A percentile compares a stretch with the other conserved stretches of the same genome.
These are phyloP conservation scores for Gliomastix tumulicola DNA, from an alignment of 2,329 filamentous ascomycete species.

Conservation along the genomic window DNA sequence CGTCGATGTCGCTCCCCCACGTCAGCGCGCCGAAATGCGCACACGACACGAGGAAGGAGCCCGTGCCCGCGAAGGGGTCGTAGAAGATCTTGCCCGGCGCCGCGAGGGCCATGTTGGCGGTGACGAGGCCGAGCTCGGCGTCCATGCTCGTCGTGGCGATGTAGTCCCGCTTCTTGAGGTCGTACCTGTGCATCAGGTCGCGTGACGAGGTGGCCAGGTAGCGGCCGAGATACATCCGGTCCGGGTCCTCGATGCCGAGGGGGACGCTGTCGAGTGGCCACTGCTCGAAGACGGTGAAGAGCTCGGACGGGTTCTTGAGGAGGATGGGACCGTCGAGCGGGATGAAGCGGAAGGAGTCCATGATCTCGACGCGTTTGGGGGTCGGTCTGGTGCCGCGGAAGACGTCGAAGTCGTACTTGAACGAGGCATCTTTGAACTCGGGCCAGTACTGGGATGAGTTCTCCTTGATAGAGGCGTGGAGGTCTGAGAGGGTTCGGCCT, in stretches of 20 bases:
- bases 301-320: slow-evolving; percentile 65
- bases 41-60: slow-evolving; percentile 84
- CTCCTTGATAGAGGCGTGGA: slow-evolving; percentile 59
- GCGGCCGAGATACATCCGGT: slow-evolving; percentile 63
- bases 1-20: slow-evolving; percentile 90
- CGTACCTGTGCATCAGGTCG: slow-evolving; percentile 64
- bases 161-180: slow-evolving; percentile 88
- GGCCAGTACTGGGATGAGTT: slow-evolving; percentile 60
- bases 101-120: slow-evolving; percentile 83
- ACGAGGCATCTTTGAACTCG: slow-evolving; percentile 57
- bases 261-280: slow-evolving; percentile 54
- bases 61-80: slow-evolving; percentile 93
- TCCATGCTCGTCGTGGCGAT: slow-evolving; percentile 98
- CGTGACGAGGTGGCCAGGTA: slow-evolving; percentile 61
- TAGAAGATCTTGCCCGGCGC: slow-evolving; percentile 81
- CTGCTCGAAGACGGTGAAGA: slow-evolving; percentile 79
- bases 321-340: slow-evolving; percentile 70
- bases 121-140: slow-evolving; percentile 82
- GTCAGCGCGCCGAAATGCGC: slow-evolving; percentile 82
- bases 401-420: slow-evolving; percentile 80
- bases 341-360: slow-evolving; percentile 76
- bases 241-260: slow-evolving; percentile 43
- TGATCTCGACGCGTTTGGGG: slow-evolving; percentile 61
- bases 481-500: slow-evolving; percentile 56
- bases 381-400: slow-evolving; percentile 67